These are phyloP conservation scores for Eucommia ulmoides DNA, from an alignment of 257 asterid species.

Conservation along the genomic window DNA sequence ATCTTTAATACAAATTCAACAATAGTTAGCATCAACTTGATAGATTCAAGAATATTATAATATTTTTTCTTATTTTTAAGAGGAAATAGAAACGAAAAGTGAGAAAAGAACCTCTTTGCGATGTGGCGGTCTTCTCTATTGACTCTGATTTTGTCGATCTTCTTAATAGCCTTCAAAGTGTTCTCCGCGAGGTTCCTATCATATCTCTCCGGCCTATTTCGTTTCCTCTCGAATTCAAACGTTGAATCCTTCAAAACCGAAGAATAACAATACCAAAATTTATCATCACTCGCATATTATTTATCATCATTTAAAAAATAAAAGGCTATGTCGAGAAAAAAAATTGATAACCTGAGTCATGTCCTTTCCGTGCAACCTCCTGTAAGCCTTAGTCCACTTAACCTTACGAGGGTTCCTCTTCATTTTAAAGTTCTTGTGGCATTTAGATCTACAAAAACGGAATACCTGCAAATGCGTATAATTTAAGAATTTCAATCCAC, in stretches of 20 bases:
- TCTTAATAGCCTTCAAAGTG: not conserved
- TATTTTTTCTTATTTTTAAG: too few species aligned
- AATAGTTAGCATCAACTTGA: too few species aligned
- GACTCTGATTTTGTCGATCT: not conserved
- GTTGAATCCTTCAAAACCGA: not conserved
- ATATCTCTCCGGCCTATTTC: constrained; percentile 1
- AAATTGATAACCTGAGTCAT: not conserved
- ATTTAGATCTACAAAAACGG: constrained; percentile 3
- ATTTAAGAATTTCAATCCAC: too few species aligned
- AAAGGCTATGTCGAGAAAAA: not conserved
- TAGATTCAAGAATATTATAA: too few species aligned
- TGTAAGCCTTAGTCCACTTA: constrained; percentile 9
- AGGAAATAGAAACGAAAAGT: too few species aligned
- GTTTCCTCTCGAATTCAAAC: not conserved
- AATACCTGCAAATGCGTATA: not conserved
- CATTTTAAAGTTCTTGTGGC: constrained; percentile 11
- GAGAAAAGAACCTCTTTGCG: not conserved
- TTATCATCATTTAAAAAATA: not conserved
- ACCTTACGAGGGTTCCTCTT: constrained; percentile 10
- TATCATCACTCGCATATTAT: not conserved
- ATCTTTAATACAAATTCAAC: too few species aligned
- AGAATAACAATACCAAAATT: not conserved
- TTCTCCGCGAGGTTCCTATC: not conserved
- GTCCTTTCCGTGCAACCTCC: constrained; percentile 8
- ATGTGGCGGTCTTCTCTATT: not conserved